Conservation (phyloP, 371 early-diverging fungal species). For the Mortierella sp. region DNA sequence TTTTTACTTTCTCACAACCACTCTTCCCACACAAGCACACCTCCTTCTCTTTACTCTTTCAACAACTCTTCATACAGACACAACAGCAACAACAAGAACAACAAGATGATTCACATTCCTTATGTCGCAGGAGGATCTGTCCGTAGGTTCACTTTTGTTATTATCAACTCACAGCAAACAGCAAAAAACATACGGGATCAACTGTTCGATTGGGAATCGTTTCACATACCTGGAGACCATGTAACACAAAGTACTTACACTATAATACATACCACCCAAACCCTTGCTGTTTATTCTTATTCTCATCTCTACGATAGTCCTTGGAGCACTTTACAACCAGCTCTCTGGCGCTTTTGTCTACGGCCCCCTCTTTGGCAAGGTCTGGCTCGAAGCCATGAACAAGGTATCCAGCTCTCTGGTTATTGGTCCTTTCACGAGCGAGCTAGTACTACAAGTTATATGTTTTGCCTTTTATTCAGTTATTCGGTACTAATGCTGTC, state of each 20-base stretch:
- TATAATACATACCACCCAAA: no score
- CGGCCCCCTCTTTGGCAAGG: slow-evolving; percentile 54
- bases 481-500: not conserved
- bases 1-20: not conserved
- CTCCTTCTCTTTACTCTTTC: not conserved
- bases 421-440: not conserved
- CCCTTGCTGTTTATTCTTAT: no score
- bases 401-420: slow-evolving; percentile 18
- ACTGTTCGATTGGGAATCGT: not conserved
- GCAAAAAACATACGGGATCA: not conserved
- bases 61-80: not conserved
- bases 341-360: slow-evolving; percentile 46
- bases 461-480: not conserved
- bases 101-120: slow-evolving; percentile 46
- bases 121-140: slow-evolving; percentile 52
- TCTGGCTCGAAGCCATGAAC: slow-evolving; percentile 54
- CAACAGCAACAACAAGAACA: not conserved
- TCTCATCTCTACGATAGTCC: slow-evolving; percentile 17
- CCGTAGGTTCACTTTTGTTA: slow-evolving; percentile 26
- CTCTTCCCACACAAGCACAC: not conserved
- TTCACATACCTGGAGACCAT: not conserved
- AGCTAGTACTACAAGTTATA: not conserved
- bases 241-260: not conserved
- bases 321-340: slow-evolving; percentile 51
- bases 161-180: not conserved